Evolutionary conservation across 768 basidiomycete species (phyloP).

Genomic region (Boletus pseudo-olivaceus): DNA sequence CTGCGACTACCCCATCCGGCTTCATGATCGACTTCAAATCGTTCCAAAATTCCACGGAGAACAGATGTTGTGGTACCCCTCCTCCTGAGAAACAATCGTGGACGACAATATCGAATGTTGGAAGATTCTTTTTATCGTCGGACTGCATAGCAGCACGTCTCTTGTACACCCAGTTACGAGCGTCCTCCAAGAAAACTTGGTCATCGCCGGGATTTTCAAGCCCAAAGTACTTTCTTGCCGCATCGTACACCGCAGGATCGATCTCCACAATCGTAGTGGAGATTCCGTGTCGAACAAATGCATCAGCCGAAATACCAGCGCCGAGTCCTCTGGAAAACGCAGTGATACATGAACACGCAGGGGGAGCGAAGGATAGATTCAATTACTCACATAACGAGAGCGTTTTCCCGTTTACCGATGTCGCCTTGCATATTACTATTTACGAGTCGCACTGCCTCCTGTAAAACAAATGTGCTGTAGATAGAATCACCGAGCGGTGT

Average conservation of each 20-base stretch:
- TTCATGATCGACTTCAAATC: constrained; percentile 62
- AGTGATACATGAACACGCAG: neutral
- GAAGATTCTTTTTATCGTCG: neutral
- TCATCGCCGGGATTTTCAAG: constrained; percentile 60
- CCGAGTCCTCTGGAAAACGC: constrained; percentile 72
- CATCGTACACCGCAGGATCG: constrained; percentile 85
- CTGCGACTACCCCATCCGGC: constrained; percentile 71
- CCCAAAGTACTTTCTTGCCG: constrained; percentile 75
- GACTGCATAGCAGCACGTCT: constrained; percentile 34
- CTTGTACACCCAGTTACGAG: constrained; percentile 59
- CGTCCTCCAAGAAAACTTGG: constrained; percentile 75
- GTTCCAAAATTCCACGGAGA: constrained; percentile 80
- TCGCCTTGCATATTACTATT: constrained; percentile 44
- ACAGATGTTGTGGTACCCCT: constrained; percentile 81
- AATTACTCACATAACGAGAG: constrained; percentile 63
- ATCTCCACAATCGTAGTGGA: constrained; percentile 87
- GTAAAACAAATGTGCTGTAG: constrained; percentile 79
- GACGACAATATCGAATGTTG: constrained; percentile 63
- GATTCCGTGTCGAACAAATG: constrained; percentile 67
- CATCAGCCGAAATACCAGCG: constrained; percentile 73
- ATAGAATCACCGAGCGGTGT: constrained; percentile 70
- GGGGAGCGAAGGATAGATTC: constrained; percentile 1
- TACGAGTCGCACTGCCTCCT: constrained; percentile 78
- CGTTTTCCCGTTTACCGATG: constrained; percentile 44
- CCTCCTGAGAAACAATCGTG: constrained; percentile 97